phyloP scores from a whole-genome alignment of 805 yeast species.

The Candida ulmi region DNA sequence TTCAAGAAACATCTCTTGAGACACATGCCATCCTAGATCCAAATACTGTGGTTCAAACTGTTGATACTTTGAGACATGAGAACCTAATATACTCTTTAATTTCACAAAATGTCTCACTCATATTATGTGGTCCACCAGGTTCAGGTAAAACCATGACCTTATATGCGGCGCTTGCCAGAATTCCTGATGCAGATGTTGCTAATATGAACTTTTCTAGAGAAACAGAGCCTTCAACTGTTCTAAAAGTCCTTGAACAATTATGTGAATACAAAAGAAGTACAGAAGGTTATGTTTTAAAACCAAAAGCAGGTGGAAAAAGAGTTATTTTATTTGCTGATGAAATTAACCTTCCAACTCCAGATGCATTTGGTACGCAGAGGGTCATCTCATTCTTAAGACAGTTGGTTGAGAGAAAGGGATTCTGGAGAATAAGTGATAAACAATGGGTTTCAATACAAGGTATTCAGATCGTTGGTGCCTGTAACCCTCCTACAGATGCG shows the following conservation, averaged over 20 bases:
- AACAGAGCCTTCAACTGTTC: constrained; percentile 54
- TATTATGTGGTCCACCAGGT: constrained; percentile 95
- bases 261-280: constrained; percentile 54
- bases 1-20: constrained; percentile 36
- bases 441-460: constrained; percentile 63
- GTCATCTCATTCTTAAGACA: constrained; percentile 72
- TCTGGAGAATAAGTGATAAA: constrained; percentile 57
- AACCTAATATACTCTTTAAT: constrained; percentile 50
- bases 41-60: constrained; percentile 67
- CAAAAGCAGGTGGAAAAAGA: constrained; percentile 59
- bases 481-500: constrained; percentile 81
- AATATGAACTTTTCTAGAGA: constrained; percentile 82
- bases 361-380: constrained; percentile 66
- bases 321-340: constrained; percentile 89
- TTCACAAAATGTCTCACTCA: constrained; percentile 49
- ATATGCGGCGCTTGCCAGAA: constrained; percentile 55
- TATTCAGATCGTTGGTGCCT: constrained; percentile 89
- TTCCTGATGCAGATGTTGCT: constrained; percentile 52
- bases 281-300: constrained; percentile 50
- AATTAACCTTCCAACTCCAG: constrained; percentile 72
- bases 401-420: constrained; percentile 66
- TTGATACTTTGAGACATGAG: constrained; percentile 71
- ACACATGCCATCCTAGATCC: constrained; percentile 45
- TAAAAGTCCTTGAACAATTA: constrained; percentile 64
- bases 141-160: constrained; percentile 95